Conservation (phyloP, 2,329 filamentous ascomycete species). For the Exophiala calicioides region DNA sequence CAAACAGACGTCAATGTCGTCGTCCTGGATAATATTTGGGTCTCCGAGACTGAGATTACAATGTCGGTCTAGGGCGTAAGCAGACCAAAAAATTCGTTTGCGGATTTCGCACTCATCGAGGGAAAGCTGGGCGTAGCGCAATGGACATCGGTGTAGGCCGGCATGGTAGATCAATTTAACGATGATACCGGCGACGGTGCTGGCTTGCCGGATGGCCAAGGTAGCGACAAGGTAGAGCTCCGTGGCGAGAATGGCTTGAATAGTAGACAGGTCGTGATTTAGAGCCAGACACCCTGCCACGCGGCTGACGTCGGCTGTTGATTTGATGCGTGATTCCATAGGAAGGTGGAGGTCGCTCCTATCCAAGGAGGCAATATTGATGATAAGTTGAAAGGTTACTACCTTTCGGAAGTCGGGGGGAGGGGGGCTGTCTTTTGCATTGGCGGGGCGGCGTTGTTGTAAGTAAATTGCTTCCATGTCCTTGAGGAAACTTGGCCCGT, state of each 20-base stretch:
- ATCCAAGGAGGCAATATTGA: constrained; percentile 49
- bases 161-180: constrained; percentile 52
- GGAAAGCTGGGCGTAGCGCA: constrained; percentile 51
- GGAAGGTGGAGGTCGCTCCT: constrained; percentile 38
- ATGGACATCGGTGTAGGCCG: constrained; percentile 55
- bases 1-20: constrained; percentile 49
- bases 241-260: constrained; percentile 52
- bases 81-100: constrained; percentile 46
- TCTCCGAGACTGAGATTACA: constrained; percentile 43
- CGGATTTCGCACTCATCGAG: constrained; percentile 43
- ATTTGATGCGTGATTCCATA: constrained; percentile 40
- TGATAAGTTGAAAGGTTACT: constrained; percentile 53
- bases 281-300: constrained; percentile 27
- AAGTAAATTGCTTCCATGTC: constrained; percentile 48
- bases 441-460: constrained; percentile 33
- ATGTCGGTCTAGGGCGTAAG: constrained; percentile 45
- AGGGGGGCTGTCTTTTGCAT: constrained; percentile 29
- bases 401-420: constrained; percentile 35
- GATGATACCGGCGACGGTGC: constrained; percentile 51
- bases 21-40: constrained; percentile 45
- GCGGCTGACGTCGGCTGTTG: constrained; percentile 38
- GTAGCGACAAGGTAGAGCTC: constrained; percentile 52
- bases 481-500: constrained; percentile 52
- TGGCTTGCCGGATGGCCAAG: constrained; percentile 53
- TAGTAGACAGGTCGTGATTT: constrained; percentile 38